Percentiles rank a stretch among this genome's conserved stretches.
Evolutionary conservation across 2,329 filamentous ascomycete genomes (phyloP).

Genomic region (Gaeumannomyces tritici): DNA sequence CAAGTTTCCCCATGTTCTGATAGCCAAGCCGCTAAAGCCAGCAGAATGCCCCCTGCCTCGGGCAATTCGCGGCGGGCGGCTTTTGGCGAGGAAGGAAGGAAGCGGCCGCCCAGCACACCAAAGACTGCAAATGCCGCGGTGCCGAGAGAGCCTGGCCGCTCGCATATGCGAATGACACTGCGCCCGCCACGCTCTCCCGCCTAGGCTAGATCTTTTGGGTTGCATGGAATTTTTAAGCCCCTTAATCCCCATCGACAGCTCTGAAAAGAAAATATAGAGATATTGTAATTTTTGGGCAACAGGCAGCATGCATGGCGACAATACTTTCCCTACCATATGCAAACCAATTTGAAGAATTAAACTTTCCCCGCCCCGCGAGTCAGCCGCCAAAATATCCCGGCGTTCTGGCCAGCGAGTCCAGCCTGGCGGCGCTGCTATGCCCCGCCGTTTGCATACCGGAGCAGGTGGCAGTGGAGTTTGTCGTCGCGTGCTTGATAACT

Average conservation of each 20-base stretch:
- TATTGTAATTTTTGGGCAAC: no score
- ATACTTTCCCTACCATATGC: neutral
- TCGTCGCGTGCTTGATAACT: no score
- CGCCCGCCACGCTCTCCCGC: no score
- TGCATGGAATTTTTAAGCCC: neutral
- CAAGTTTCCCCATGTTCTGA: neutral
- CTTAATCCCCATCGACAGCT: no score
- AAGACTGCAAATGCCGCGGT: neutral
- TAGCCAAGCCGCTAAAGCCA: neutral
- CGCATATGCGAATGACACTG: no score
- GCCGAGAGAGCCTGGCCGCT: neutral
- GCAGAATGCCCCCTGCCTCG: no score
- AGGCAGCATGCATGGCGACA: no score
- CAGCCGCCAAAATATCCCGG: neutral
- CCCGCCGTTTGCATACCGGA: no score
- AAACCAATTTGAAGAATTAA: neutral
- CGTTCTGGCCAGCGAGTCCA: neutral
- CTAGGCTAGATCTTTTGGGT: neutral
- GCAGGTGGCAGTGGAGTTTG: no score
- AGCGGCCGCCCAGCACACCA: neutral
- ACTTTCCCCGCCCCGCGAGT: neutral
- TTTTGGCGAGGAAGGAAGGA: no score
- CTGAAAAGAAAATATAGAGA: no score
- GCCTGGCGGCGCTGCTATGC: no score
- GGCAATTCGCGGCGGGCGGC: neutral